Evolutionary conservation across 1,284 basidiomycete genomes (phyloP), one percentile per base, ranked within the genome.

Genomic region (Athelia sp.): DNA sequence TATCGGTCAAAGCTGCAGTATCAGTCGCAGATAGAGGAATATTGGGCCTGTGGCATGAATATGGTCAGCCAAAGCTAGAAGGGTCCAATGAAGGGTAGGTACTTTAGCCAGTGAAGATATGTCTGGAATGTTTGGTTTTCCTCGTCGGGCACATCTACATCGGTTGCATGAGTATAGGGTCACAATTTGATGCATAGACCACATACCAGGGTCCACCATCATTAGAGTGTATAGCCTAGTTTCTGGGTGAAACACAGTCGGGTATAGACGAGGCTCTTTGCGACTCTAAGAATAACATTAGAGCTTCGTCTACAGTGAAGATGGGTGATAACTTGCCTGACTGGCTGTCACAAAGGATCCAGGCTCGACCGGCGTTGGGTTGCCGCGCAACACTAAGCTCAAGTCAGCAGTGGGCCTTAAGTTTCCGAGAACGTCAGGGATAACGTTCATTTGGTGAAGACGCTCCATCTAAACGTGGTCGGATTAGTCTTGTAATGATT

Each of bases 31-130:
- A 86, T 46, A 98, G 75, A 1, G 86, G 74, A 49, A 97, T 79
- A 65, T 96, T 93, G 26, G 89, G 86, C 54, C 89, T 91, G 61
- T 43, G n/a, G 32, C 43, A 17, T 36, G 46, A 45, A 44, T 15
- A 47, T 10, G 26, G 26, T 29, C 13, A 29, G 13, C 26, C 4
- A 29, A 29, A 4, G 13, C 13, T 13, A 24, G 13, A 47, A 18
- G 45, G 19, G 11, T 9, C 9, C 23, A 51, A 50, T 49, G 43
- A 36, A 18, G 44, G 44, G 19, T 9, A 75, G 81, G 55, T 69
- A 91, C 86, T 90, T 82, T 57, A 96, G 71, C 84, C 91, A 96
- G 66, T 98, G 93, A 24, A 95, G 70, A 62, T 82, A 93, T 3
- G 87, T 81, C 43, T 78, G 78, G 69, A 79, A 98, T 0, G 81